A percentile compares a stretch with the other conserved stretches of the same genome.
These are phyloP conservation scores for Gnomoniopsis sp. DNA, from an alignment of 2,329 filamentous ascomycete genomes.

Conservation along the genomic window DNA sequence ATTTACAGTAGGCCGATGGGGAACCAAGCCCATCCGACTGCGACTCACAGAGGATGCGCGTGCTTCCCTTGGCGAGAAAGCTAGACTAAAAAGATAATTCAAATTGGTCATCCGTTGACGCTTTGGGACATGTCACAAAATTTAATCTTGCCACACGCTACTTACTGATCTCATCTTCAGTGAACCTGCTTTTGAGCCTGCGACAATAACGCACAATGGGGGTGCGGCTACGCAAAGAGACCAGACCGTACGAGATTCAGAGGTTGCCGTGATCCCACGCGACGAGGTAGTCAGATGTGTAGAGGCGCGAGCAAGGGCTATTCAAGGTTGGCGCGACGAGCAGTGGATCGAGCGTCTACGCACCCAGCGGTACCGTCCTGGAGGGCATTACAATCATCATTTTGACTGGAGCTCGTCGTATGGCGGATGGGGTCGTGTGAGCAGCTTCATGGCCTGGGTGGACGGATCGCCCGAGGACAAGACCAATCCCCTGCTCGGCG, in stretches of 20 bases:
- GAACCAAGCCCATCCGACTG: background rate
- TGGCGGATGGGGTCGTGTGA: constrained; percentile 46
- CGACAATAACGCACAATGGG: constrained; percentile 48
- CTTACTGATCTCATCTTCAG: constrained; percentile 25
- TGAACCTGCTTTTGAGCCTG: constrained; percentile 45
- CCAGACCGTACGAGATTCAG: constrained; percentile 45
- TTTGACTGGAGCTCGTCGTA: constrained; percentile 48
- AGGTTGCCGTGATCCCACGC: constrained; percentile 49
- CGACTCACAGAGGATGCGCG: background rate
- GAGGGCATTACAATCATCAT: constrained; percentile 51
- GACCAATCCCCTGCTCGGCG: constrained; percentile 37
- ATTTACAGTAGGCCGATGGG: background rate
- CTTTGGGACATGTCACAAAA: background rate
- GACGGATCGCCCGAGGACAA: constrained; percentile 6
- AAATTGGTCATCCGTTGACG: background rate
- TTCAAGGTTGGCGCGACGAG: constrained; percentile 53
- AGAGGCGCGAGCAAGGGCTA: constrained; percentile 41
- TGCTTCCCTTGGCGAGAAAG: background rate
- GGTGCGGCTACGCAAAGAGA: constrained; percentile 37
- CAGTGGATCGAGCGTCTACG: constrained; percentile 51
- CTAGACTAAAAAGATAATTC: background rate
- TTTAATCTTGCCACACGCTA: background rate
- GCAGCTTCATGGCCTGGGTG: constrained; percentile 54
- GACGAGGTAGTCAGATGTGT: constrained; percentile 40
- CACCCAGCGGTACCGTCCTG: constrained; percentile 45